Conservation (phyloP, 2,329 filamentous ascomycete species). For the Neofusicoccum laricinum region DNA sequence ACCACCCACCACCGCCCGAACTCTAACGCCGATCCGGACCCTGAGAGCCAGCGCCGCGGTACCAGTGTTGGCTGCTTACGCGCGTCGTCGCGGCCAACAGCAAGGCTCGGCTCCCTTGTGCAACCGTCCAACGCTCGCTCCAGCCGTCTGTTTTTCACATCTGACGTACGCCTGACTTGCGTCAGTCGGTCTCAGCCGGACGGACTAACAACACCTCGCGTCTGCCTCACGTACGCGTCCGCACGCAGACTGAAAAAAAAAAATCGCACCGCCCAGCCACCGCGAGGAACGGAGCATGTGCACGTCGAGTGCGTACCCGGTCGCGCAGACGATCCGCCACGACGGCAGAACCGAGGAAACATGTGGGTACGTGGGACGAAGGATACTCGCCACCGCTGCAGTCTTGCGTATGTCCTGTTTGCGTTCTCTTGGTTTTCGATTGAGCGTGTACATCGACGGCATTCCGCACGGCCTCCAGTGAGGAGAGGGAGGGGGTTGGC, state of each 20-base stretch:
- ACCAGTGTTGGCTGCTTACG: background rate
- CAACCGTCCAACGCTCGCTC: background rate
- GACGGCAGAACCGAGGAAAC: too few species aligned
- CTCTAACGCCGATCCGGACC: background rate
- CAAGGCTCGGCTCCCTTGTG: background rate
- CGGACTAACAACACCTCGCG: background rate
- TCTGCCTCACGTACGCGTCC: too few species aligned
- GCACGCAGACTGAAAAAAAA: background rate
- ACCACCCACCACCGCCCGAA: background rate
- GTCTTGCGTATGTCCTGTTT: too few species aligned
- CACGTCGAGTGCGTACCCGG: too few species aligned
- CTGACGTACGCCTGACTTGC: background rate
- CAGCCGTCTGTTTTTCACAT: background rate
- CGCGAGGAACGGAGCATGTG: background rate
- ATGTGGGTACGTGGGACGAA: too few species aligned
- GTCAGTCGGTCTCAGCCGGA: background rate
- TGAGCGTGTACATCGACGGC: conserved; percentile 28
- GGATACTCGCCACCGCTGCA: too few species aligned
- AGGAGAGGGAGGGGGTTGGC: too few species aligned
- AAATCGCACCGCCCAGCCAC: background rate
- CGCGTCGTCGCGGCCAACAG: background rate
- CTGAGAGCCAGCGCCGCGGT: background rate
- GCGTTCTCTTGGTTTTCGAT: too few species aligned
- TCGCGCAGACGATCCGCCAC: too few species aligned
- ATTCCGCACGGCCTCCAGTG: conserved; percentile 32